Percentiles rank a stretch among this genome's conserved stretches.
phyloP scores from a whole-genome alignment of 306 rosid genomes.

The Quercus engelmannii region DNA sequence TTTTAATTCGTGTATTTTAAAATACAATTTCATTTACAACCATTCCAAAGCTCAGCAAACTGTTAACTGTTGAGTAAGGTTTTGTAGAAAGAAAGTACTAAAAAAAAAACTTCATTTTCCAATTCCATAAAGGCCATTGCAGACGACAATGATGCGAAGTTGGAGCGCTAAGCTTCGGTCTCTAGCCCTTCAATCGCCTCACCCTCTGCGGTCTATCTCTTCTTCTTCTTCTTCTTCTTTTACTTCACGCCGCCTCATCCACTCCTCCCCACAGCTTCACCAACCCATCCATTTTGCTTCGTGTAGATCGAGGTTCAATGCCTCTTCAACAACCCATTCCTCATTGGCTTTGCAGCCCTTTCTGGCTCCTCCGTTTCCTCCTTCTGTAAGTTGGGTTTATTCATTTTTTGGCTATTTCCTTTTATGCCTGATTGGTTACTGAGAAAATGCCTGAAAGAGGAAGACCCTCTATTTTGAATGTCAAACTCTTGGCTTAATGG shows the following conservation, averaged over 20 bases:
- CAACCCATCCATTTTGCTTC: constrained; percentile 45
- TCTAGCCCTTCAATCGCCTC: constrained; percentile 39
- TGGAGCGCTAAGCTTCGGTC: constrained; percentile 51
- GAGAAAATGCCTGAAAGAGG: constrained; percentile 13
- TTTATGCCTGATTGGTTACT: constrained; percentile 7
- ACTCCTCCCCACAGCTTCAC: constrained; percentile 35
- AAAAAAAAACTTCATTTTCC: too few species aligned
- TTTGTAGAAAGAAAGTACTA: not conserved
- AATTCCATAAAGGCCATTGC: not conserved
- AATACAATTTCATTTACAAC: too few species aligned
- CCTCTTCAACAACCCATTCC: constrained; percentile 22
- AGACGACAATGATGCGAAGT: constrained; percentile 55
- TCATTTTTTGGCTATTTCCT: not conserved
- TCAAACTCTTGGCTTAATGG: too few species aligned
- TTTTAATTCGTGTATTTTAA: too few species aligned
- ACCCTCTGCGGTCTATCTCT: constrained; percentile 27
- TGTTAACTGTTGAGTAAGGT: too few species aligned
- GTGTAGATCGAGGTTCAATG: constrained; percentile 27
- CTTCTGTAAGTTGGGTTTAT: constrained; percentile 51
- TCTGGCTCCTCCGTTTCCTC: constrained; percentile 31
- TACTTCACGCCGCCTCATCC: constrained; percentile 42
- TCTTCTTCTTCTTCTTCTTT: constrained; percentile 23
- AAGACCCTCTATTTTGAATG: not conserved
- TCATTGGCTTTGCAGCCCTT: constrained; percentile 30
- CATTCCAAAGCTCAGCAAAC: too few species aligned